Conservation (phyloP, 495 filamentous ascomycete genomes). For the Daldinia grandis region DNA sequence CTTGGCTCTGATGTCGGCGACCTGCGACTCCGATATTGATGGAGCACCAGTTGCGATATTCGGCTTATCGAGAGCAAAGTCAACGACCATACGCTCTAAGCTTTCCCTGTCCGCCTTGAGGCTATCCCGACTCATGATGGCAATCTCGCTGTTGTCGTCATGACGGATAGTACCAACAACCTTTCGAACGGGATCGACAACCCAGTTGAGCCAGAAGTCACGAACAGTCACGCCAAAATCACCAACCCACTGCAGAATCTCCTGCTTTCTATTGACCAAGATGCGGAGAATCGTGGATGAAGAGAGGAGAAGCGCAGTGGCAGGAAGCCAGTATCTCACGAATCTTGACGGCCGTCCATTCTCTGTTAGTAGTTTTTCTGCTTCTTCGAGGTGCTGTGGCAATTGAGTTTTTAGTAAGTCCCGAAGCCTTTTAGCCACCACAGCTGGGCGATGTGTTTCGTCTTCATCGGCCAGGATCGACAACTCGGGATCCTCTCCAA, state of each 20-base stretch:
- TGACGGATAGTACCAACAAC: slow-evolving; percentile 92
- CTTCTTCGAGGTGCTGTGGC: slow-evolving; percentile 64
- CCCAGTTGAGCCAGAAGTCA: slow-evolving; percentile 97
- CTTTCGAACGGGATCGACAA: slow-evolving; percentile 81
- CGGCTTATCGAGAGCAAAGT: slow-evolving; percentile 85
- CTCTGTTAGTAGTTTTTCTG: slow-evolving; percentile 57
- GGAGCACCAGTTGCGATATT: slow-evolving; percentile 54
- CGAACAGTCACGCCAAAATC: slow-evolving; percentile 77
- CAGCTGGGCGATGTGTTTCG: slow-evolving; percentile 55
- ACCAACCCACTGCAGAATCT: slow-evolving; percentile 77
- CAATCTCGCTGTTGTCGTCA: slow-evolving; percentile 88
- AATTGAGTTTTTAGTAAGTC: slow-evolving; percentile 67
- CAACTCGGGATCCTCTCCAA: slow-evolving; percentile 67
- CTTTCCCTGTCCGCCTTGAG: slow-evolving; percentile 88
- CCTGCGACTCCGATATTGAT: slow-evolving; percentile 63
- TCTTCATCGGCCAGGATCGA: slow-evolving; percentile 53
- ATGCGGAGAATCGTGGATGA: slow-evolving; percentile 84
- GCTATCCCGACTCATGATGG: slow-evolving; percentile 92
- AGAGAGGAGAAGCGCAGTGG: slow-evolving; percentile 71
- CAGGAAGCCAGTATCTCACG: slow-evolving; percentile 88
- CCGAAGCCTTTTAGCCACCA: slow-evolving; percentile 72
- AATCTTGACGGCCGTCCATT: slow-evolving; percentile 80
- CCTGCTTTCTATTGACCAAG: slow-evolving; percentile 71
- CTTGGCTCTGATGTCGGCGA: slow-evolving; percentile 73
- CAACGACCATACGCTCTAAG: slow-evolving; percentile 95